phyloP scores from a whole-genome alignment of 768 basidiomycete genomes.

The Tulasnella sp. region DNA sequence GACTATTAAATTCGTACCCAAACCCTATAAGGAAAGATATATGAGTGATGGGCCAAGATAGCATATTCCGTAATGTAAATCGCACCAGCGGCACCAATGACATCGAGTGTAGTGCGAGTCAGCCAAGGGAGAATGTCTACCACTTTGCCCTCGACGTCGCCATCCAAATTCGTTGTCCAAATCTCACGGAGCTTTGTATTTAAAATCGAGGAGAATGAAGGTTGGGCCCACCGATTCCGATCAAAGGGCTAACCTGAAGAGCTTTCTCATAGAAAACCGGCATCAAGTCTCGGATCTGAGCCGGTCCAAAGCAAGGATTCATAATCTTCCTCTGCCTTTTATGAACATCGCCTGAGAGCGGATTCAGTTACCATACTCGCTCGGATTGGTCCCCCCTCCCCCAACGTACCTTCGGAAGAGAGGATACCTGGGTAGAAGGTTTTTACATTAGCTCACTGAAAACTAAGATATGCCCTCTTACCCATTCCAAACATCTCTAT shows the following conservation, averaged over 20 bases:
- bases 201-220: background rate
- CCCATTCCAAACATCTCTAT: constrained; percentile 16
- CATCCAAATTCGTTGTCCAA: background rate
- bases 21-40: constrained; percentile 37
- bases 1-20: constrained; percentile 45
- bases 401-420: constrained; percentile 26
- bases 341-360: constrained; percentile 26
- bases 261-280: constrained; percentile 62
- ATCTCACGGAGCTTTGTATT: constrained; percentile 14
- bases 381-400: background rate
- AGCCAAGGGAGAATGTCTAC: constrained; percentile 31
- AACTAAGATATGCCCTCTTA: background rate
- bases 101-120: constrained; percentile 38
- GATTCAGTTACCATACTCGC: background rate
- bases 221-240: background rate
- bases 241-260: constrained; percentile 47
- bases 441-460: too few relatives aligned
- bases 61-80: background rate
- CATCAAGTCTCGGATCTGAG: constrained; percentile 62
- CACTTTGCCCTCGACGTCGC: background rate
- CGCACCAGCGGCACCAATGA: constrained; percentile 39
- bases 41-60: background rate
- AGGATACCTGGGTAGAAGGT: background rate
- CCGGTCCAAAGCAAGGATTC: constrained; percentile 67
- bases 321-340: constrained; percentile 29